A percentile compares a stretch with the other conserved stretches of the same genome.
Evolutionary conservation across 345 rosid species (phyloP).

Genomic region (Punica granatum): DNA sequence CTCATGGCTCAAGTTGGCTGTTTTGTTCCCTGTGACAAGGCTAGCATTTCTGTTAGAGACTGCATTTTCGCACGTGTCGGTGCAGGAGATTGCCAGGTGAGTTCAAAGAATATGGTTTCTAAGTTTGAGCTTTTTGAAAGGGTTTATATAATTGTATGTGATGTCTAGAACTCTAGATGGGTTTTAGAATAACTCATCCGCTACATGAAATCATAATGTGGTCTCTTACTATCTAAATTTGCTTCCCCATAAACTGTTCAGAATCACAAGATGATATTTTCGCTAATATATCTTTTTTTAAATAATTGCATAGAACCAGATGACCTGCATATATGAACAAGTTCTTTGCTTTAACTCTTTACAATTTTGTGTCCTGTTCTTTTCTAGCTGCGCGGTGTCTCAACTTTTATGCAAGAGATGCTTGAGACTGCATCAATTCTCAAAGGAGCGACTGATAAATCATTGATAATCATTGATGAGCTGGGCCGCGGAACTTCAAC

Average conservation of each 20-base stretch:
- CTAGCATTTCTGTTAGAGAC: slow-evolving; percentile 83
- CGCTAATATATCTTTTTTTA: too few relatives aligned
- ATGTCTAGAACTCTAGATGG: background rate
- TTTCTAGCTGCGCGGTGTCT: slow-evolving; percentile 79
- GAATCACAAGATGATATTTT: background rate
- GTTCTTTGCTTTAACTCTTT: background rate
- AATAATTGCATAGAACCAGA: background rate
- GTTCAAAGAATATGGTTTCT: slow-evolving; percentile 18
- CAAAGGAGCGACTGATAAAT: slow-evolving; percentile 85
- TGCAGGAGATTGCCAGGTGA: slow-evolving; percentile 98
- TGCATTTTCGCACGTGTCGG: slow-evolving; percentile 98
- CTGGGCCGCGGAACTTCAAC: slow-evolving; percentile 98
- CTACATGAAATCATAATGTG: background rate
- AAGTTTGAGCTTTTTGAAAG: background rate
- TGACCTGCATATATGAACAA: background rate
- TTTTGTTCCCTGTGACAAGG: slow-evolving; percentile 93
- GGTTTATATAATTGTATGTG: background rate
- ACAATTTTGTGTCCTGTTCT: slow-evolving; percentile 4
- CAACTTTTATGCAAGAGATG: slow-evolving; percentile 99
- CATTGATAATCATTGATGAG: slow-evolving; percentile 92
- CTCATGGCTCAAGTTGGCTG: slow-evolving; percentile 99
- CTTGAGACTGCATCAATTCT: slow-evolving; percentile 95
- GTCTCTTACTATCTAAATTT: background rate
- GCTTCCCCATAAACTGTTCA: background rate
- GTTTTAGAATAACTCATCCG: background rate